Evolutionary conservation across 73 alveolate species (phyloP).

Genomic region (Breviolum minutum): DNA sequence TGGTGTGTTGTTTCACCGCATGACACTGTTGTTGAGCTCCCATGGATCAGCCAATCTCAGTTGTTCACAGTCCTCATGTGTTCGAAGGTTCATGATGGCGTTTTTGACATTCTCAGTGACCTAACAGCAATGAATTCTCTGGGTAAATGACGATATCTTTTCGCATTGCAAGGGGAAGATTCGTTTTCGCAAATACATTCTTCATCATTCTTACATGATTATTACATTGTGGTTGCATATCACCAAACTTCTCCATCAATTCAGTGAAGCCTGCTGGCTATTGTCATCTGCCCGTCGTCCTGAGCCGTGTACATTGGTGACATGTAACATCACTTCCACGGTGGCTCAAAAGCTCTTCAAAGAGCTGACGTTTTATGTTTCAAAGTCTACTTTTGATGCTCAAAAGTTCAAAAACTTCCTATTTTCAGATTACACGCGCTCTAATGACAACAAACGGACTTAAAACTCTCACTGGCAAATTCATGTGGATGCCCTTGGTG

Average conservation of each 20-base stretch:
- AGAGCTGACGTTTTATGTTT: background rate
- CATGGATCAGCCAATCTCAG: background rate
- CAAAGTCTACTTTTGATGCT: background rate
- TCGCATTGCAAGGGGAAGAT: no score
- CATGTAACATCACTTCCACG: no score
- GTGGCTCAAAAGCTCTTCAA: no score
- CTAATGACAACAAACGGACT: no score
- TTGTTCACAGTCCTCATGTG: background rate
- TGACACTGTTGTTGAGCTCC: background rate
- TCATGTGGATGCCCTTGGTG: no score
- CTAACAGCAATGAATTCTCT: background rate
- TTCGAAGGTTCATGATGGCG: background rate
- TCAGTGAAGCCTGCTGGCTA: slow-evolving; percentile 18
- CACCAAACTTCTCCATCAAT: background rate
- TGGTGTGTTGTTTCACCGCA: no score
- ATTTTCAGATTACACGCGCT: no score
- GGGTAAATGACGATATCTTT: no score
- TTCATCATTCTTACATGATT: no score
- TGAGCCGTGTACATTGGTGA: background rate
- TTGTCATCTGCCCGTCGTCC: slow-evolving; percentile 80
- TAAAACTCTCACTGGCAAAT: no score
- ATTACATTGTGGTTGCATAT: background rate
- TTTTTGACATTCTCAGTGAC: slow-evolving; percentile 23
- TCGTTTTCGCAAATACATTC: no score
- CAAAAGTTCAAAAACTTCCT: no score